Base-by-base conservation (phyloP, 2,329 filamentous ascomycete genomes). In the Apiospora pterosperma region DNA sequence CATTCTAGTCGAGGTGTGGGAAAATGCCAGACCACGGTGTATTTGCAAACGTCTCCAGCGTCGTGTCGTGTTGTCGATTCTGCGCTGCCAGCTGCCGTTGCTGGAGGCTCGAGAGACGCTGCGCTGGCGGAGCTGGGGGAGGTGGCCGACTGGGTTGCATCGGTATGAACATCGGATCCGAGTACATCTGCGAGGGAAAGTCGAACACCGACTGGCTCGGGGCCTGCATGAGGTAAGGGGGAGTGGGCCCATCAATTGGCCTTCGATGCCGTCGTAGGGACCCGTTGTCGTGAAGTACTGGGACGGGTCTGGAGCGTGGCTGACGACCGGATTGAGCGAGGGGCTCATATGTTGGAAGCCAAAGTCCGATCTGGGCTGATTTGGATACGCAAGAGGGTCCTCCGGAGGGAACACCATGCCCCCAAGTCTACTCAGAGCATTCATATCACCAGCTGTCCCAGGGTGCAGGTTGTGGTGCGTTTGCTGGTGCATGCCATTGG, bases 321-420 rank as follows among this genome's bases (percentile, higher is more conserved):
- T 60, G 58, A 16, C 58, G 4, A 28, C 21, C 23, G 58, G 60
- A 4, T 62, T 42, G 3, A 62, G 31, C 4, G 60, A 42, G 28
- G 60, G 39, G 36, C 39, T 62, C 60, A 44, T 62, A 31, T 62
- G 60, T 21, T 62, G 69, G 69, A 76, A 80, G 11, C 82, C 82
- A 44, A 86, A 80, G 69, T 87, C 82, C 79, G 90, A 88, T 80
- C 90, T 87, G 0, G 90, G 88, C 68, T 92, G 90, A 71, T 90
- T 92, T 0, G 91, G 91, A 71, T 95, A 96, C 0, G 89, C 90
- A 67, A 95, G 90, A 0, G 92, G 91, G 70, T 95, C 91, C 38
- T 87, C 85, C 0, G 90, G 90, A 1, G 91, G 89, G 72, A 95
- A 95, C 90, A 95, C 93, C 79, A 94, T 87, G 4, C 89, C 87